Percentiles rank a stretch among this genome's conserved stretches.
Conservation (phyloP, 2,329 filamentous ascomycete species). For the Paecilomyces variotii region DNA sequence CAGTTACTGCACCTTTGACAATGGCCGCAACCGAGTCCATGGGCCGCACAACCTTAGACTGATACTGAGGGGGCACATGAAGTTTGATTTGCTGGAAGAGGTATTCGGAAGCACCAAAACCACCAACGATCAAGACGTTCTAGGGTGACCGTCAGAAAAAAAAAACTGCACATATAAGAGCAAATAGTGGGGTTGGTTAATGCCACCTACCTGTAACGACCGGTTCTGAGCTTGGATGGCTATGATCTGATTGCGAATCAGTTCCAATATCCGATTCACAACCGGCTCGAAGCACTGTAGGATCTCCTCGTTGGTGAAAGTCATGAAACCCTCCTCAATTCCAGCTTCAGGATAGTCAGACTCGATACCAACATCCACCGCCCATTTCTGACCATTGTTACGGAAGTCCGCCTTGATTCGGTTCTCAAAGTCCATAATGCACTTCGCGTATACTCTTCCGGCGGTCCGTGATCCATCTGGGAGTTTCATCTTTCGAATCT, state of each 20-base stretch:
- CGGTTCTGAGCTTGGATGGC: slow-evolving; percentile 97
- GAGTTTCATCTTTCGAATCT: slow-evolving; percentile 98
- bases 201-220: slow-evolving; percentile 59
- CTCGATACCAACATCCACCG: slow-evolving; percentile 96
- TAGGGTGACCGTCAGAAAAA: slow-evolving; percentile 23
- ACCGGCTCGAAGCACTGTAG: slow-evolving; percentile 98
- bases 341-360: slow-evolving; percentile 95
- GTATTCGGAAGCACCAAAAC: slow-evolving; percentile 96
- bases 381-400: slow-evolving; percentile 99
- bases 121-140: slow-evolving; percentile 95
- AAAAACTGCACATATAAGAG: neutral
- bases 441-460: slow-evolving; percentile 97
- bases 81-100: slow-evolving; percentile 99
- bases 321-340: slow-evolving; percentile 99
- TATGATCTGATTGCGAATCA: slow-evolving; percentile 97
- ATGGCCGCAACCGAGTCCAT: slow-evolving; percentile 99
- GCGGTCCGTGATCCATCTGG: slow-evolving; percentile 94
- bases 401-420: slow-evolving; percentile 99
- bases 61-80: slow-evolving; percentile 95
- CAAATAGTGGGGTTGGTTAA: neutral
- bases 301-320: slow-evolving; percentile 98
- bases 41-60: slow-evolving; percentile 93
- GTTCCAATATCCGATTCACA: slow-evolving; percentile 90
- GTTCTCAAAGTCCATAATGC: slow-evolving; percentile 99
- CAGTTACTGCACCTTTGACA: slow-evolving; percentile 95